Evolutionary conservation across 139 green algal genomes (phyloP).

Genomic region (Helicosporidium sp.): DNA sequence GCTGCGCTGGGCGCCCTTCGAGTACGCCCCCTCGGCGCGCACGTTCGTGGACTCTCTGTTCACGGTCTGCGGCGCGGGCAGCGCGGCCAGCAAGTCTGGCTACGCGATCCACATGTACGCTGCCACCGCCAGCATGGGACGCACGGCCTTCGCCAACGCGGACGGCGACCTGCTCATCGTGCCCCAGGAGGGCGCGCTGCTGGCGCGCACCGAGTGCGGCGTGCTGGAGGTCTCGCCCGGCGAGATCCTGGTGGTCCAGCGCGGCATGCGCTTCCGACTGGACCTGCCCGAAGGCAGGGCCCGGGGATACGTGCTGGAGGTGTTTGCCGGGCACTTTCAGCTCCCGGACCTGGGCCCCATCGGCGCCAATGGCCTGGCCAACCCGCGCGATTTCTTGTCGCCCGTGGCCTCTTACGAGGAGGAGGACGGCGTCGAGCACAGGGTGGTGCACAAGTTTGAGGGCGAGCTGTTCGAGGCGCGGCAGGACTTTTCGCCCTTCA

Average conservation of each 20-base stretch:
- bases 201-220: conserved; percentile 73
- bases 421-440: no score
- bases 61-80: conserved; percentile 67
- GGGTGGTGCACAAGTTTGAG: not conserved
- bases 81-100: conserved; percentile 48
- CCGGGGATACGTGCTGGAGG: conserved; percentile 76
- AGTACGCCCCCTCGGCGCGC: no score
- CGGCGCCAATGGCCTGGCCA: conserved; percentile 76
- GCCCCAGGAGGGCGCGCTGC: conserved; percentile 54
- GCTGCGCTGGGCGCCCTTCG: no score
- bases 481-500: conserved; percentile 82
- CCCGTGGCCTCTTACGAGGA: conserved; percentile 74
- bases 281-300: conserved; percentile 22
- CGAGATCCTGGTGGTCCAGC: conserved; percentile 60
- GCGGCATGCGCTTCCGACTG: conserved; percentile 68
- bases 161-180: conserved; percentile 92
- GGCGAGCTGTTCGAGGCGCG: not conserved
- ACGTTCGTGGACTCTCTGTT: conserved; percentile 70
- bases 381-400: conserved; percentile 63
- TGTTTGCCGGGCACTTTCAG: conserved; percentile 67
- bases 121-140: conserved; percentile 43
- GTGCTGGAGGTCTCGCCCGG: conserved; percentile 44
- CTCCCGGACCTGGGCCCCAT: conserved; percentile 84
- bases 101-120: conserved; percentile 83
- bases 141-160: conserved; percentile 63